Evolutionary conservation across 768 basidiomycete genomes (phyloP).

Genomic region (Suillus spraguei): DNA sequence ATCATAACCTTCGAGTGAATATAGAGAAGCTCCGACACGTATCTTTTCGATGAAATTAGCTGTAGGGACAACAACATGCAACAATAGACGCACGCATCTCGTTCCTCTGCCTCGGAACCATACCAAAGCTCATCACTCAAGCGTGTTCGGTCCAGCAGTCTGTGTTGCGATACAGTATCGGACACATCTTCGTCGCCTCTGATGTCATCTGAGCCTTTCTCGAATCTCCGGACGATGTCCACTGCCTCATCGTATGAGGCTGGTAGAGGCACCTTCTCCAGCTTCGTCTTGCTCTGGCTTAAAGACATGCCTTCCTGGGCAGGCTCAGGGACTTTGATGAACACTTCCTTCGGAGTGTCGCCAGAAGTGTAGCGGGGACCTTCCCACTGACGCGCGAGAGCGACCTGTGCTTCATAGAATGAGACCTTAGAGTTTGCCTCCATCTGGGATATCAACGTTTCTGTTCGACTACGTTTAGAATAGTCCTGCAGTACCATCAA

Average conservation of each 20-base stretch:
- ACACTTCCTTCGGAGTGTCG: conserved; percentile 50
- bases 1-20: conserved; percentile 94
- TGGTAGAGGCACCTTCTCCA: conserved; percentile 70
- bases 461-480: conserved; percentile 31
- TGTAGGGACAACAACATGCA: background rate
- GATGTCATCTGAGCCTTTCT: conserved; percentile 58
- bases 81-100: conserved; percentile 60
- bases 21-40: conserved; percentile 79
- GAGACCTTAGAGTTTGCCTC: conserved; percentile 75
- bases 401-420: conserved; percentile 87
- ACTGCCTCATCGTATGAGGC: conserved; percentile 66
- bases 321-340: conserved; percentile 57
- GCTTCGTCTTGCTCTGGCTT: conserved; percentile 53
- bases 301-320: conserved; percentile 50
- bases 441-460: conserved; percentile 62
- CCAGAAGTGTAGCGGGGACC: conserved; percentile 44
- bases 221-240: conserved; percentile 69
- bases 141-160: conserved; percentile 59
- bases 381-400: conserved; percentile 77
- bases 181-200: conserved; percentile 65
- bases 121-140: conserved; percentile 83
- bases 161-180: conserved; percentile 83
- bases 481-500: conserved; percentile 9
- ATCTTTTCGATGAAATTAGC: conserved; percentile 43
- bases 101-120: conserved; percentile 82